phyloP scores from a whole-genome alignment of 2,329 filamentous ascomycete genomes.

The Diaporthe caulivora region DNA sequence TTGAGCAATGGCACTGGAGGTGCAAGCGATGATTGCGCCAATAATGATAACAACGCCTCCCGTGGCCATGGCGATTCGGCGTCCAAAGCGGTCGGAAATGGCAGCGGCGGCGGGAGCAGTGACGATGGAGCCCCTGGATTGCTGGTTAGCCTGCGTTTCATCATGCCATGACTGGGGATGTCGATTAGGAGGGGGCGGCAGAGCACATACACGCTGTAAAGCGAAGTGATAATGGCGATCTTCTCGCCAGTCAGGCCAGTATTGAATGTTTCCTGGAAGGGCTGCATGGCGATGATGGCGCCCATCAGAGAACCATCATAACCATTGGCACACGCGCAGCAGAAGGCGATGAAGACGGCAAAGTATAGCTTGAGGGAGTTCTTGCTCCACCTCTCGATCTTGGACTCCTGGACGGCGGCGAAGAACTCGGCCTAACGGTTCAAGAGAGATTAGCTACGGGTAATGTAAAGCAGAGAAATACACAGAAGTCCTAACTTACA shows the following conservation, averaged over 20 bases:
- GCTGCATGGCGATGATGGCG: constrained; percentile 57
- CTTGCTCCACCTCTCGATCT: constrained; percentile 57
- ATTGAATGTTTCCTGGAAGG: constrained; percentile 56
- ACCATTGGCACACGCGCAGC: constrained; percentile 61
- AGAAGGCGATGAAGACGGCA: constrained; percentile 59
- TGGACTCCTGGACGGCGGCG: constrained; percentile 59
- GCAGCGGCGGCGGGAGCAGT: constrained; percentile 57
- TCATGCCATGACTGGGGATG: background rate
- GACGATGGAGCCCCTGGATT: constrained; percentile 55
- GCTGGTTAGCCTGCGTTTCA: background rate
- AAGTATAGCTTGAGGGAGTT: constrained; percentile 58
- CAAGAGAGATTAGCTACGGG: constrained; percentile 34
- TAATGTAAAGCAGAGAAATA: background rate
- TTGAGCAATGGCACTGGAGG: constrained; percentile 51
- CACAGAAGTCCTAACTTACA: constrained; percentile 46
- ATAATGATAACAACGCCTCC: constrained; percentile 59
- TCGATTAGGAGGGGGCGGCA: background rate
- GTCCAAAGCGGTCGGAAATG: constrained; percentile 58
- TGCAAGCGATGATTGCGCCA: constrained; percentile 58
- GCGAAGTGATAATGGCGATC: constrained; percentile 58
- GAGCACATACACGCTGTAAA: constrained; percentile 60
- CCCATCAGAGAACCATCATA: constrained; percentile 63
- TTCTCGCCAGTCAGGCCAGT: constrained; percentile 52
- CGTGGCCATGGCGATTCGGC: constrained; percentile 58
- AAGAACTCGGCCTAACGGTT: constrained; percentile 58